Evolutionary conservation across 306 rosid genomes (phyloP).

Genomic region (Clitoria ternatea): DNA sequence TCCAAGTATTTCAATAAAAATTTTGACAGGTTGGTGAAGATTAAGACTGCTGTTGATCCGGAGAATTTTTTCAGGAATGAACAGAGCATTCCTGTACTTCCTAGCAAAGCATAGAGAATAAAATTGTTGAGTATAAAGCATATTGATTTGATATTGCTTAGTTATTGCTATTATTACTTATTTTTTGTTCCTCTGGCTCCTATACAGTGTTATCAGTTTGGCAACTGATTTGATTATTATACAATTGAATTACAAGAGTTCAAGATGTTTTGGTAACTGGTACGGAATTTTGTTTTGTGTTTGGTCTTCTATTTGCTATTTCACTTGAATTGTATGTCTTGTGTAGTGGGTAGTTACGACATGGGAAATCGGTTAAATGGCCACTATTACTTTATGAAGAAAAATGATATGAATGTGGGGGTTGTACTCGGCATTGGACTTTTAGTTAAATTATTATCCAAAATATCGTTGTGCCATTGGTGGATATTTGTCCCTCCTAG

Average conservation of each 20-base stretch:
- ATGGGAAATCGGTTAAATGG: neutral
- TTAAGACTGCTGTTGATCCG: slow-evolving; percentile 63
- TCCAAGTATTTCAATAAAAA: slow-evolving; percentile 52
- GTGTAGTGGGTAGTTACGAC: neutral
- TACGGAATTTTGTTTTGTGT: neutral
- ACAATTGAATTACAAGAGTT: neutral
- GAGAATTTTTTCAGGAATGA: slow-evolving; percentile 68
- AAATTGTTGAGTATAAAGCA: neutral
- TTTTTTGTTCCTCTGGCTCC: neutral
- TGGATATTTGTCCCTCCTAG: too few relatives aligned
- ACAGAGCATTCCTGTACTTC: slow-evolving; percentile 60
- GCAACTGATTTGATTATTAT: neutral
- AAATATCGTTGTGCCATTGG: neutral
- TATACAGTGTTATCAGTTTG: neutral
- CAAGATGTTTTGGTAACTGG: neutral
- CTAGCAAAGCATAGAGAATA: neutral
- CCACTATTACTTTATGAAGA: too few relatives aligned
- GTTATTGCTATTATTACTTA: neutral
- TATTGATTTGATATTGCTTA: neutral
- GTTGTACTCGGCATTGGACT: neutral
- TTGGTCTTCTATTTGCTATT: neutral
- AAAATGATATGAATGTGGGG: neutral
- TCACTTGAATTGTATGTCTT: neutral
- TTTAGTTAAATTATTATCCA: neutral
- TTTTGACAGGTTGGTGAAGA: slow-evolving; percentile 54